These are phyloP conservation scores for Pleurotus cornucopiae DNA, from an alignment of 768 basidiomycete species.

Conservation along the genomic window DNA sequence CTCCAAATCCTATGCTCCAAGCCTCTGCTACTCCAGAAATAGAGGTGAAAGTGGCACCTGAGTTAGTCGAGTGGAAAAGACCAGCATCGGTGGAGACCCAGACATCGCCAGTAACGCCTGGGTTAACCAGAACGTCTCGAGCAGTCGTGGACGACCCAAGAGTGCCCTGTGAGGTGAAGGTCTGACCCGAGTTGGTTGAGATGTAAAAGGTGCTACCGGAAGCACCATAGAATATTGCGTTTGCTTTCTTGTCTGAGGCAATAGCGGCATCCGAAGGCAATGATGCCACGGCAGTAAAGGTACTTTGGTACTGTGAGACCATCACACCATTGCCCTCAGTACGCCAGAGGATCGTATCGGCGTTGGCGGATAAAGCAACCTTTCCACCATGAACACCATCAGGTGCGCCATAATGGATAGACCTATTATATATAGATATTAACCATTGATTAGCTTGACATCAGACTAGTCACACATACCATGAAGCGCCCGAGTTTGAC, in stretches of 20 bases:
- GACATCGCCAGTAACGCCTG: constrained; percentile 51
- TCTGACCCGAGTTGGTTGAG: constrained; percentile 51
- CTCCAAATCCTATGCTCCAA: constrained; percentile 59
- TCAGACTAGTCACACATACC: constrained; percentile 22
- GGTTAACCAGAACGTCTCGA: constrained; percentile 50
- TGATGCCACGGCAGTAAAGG: constrained; percentile 45
- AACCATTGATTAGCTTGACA: too few relatives aligned
- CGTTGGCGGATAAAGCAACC: constrained; percentile 40
- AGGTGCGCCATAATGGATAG: constrained; percentile 51
- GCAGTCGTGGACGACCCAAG: constrained; percentile 46
- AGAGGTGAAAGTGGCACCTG: constrained; percentile 43
- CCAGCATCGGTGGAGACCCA: constrained; percentile 60
- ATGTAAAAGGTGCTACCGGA: constrained; percentile 52
- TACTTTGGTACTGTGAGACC: constrained; percentile 45
- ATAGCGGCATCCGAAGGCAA: constrained; percentile 52
- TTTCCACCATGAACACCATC: constrained; percentile 36
- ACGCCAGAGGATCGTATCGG: constrained; percentile 55
- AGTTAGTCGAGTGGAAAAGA: constrained; percentile 54
- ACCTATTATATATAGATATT: constrained; percentile 20
- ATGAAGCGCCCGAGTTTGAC: constrained; percentile 46
- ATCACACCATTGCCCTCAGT: constrained; percentile 43
- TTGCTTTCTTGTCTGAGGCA: constrained; percentile 59
- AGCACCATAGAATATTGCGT: constrained; percentile 57
- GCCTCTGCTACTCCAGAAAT: constrained; percentile 44
- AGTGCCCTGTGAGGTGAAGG: constrained; percentile 38